Evolutionary conservation across 768 basidiomycete species (phyloP).

Genomic region (Asterophora lycoperdoides): DNA sequence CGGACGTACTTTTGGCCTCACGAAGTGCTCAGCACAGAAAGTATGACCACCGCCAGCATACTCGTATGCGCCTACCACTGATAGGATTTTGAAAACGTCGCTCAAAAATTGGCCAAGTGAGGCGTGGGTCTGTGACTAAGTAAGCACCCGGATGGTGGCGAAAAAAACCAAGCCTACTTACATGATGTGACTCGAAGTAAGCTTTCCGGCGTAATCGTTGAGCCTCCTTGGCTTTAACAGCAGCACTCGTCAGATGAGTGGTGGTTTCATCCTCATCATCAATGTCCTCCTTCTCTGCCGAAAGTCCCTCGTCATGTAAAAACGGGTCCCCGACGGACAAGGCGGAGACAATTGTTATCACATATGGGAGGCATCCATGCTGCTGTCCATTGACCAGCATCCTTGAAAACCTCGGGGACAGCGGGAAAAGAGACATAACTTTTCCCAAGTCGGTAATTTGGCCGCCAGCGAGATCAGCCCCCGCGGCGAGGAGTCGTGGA

Average conservation of each 20-base stretch:
- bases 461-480: conserved; percentile 31
- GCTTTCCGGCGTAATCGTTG: conserved; percentile 62
- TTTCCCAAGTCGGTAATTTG: conserved; percentile 88
- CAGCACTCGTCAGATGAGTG: conserved; percentile 43
- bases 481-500: conserved; percentile 18
- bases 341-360: conserved; percentile 86
- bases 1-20: conserved; percentile 71
- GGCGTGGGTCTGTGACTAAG: conserved; percentile 55
- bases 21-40: conserved; percentile 89
- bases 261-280: conserved; percentile 31
- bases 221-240: conserved; percentile 49
- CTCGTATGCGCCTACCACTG: conserved; percentile 96
- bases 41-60: conserved; percentile 74
- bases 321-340: conserved; percentile 96
- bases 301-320: conserved; percentile 72
- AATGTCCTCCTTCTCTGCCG: conserved; percentile 36
- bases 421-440: conserved; percentile 89
- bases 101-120: conserved; percentile 77
- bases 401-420: conserved; percentile 91
- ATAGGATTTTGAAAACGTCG: conserved; percentile 83
- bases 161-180: conserved; percentile 27
- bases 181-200: conserved; percentile 82
- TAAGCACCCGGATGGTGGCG: neutral
- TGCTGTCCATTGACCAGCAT: conserved; percentile 94
- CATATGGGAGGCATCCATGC: conserved; percentile 78